phyloP scores from a whole-genome alignment of 2,329 filamentous ascomycete species.

The Microcyclospora pomicola region DNA sequence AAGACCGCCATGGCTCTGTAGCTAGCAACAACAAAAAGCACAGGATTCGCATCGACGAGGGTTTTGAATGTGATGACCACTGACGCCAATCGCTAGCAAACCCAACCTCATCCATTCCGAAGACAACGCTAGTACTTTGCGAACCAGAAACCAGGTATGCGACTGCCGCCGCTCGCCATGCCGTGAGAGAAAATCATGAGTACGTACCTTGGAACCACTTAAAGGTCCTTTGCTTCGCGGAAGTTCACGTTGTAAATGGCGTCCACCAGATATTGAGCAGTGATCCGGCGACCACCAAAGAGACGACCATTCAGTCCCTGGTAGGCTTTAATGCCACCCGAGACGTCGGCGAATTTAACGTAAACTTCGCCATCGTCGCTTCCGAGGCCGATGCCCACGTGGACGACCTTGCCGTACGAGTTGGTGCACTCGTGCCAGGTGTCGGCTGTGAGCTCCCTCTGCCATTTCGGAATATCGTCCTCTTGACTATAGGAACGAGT shows the following conservation, averaged over 20 bases:
- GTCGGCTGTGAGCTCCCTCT: conserved; percentile 88
- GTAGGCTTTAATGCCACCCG: conserved; percentile 93
- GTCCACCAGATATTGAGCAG: conserved; percentile 90
- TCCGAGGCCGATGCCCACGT: conserved; percentile 69
- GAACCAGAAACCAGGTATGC: no score
- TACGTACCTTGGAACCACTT: not conserved
- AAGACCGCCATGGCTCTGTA: no score
- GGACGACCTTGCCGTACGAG: conserved; percentile 94
- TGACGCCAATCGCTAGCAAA: no score
- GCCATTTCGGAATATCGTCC: conserved; percentile 42
- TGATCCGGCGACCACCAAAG: conserved; percentile 87
- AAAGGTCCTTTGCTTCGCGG: conserved; percentile 19
- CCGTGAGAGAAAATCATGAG: not conserved
- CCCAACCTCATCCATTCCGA: no score
- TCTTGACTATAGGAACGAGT: no score
- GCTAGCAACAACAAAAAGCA: no score
- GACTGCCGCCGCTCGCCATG: no score
- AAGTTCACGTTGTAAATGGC: conserved; percentile 64
- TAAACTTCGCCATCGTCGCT: conserved; percentile 95
- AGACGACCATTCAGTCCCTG: conserved; percentile 94
- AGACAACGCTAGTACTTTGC: no score
- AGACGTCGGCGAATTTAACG: conserved; percentile 92
- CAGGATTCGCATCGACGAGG: no score
- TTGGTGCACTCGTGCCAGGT: conserved; percentile 83
- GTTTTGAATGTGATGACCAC: no score